phyloP scores from a whole-genome alignment of 768 basidiomycete genomes.

The Mycena sanguinolenta region DNA sequence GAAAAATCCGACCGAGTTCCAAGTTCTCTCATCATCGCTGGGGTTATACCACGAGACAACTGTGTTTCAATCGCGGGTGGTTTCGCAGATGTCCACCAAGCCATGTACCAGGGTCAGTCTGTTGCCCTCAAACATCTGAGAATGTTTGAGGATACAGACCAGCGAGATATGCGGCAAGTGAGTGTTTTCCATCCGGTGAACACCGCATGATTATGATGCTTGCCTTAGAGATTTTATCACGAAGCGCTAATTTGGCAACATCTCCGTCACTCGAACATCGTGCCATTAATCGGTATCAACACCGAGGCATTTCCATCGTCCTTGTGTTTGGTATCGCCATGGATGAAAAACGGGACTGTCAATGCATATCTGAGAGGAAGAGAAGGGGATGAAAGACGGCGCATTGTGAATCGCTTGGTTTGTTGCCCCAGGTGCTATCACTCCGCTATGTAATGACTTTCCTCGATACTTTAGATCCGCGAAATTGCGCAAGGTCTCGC shows the following conservation, averaged over 20 bases:
- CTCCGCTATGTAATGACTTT: background rate
- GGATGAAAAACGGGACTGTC: conserved; percentile 44
- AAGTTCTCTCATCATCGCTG: conserved; percentile 12
- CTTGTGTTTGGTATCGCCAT: conserved; percentile 42
- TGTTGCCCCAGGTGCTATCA: background rate
- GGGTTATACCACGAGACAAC: conserved; percentile 20
- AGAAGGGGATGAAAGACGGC: conserved; percentile 3
- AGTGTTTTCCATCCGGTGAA: background rate
- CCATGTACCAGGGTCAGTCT: conserved; percentile 15
- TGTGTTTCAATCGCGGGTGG: conserved; percentile 15
- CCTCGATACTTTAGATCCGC: conserved; percentile 28
- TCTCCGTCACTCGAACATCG: conserved; percentile 35
- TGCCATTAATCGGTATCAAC: conserved; percentile 40
- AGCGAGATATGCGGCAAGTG: conserved; percentile 22
- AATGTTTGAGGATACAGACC: conserved; percentile 16
- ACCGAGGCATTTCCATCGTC: conserved; percentile 31
- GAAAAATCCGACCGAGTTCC: conserved; percentile 1
- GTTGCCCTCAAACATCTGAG: conserved; percentile 31
- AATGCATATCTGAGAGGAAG: conserved; percentile 34
- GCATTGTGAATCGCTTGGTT: conserved; percentile 25
- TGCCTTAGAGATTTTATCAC: conserved; percentile 36
- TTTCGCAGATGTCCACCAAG: conserved; percentile 21
- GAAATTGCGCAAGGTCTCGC: conserved; percentile 37
- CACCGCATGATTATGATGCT: background rate
- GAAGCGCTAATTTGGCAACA: conserved; percentile 42